Base-by-base conservation (phyloP, 768 basidiomycete genomes). In the Neoboletus subvelutipes region DNA sequence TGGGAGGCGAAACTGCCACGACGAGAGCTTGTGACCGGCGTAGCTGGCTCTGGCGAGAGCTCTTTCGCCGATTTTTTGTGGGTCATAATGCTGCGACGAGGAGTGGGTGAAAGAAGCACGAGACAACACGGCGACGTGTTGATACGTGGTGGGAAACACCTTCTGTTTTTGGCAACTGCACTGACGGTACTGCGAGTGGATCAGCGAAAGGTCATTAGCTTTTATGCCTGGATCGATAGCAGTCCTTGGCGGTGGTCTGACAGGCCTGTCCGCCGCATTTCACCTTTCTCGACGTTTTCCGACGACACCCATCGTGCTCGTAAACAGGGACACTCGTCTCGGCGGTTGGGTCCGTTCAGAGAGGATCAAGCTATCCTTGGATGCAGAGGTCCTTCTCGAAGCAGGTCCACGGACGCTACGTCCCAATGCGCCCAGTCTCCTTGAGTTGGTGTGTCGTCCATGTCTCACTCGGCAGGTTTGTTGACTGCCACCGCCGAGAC, bases 321-420 rank as follows among this genome's bases (percentile, higher is more conserved):
- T 95, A 28, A 94, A 98, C 63, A 82, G 78, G 59, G 73, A 82
- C 9, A 48, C 71, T 1, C 76, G 83, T 2, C 70, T 88, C 5
- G 96, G 96, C 13, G 96, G 96, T n/a, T 98, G 94, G 95, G 81
- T 93, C 1, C 77, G 75, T 51, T 88, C 82, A 48, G 79, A 84
- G 54, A 78, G 80, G 18, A 77, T 87, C 22, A 61, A 73, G 9
- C 61, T 90, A 10, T 66, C 71, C 5, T 50, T 61, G 42, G 61
- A 67, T 8, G 75, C 73, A 13, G 66, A 68, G 5, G 78, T 94
- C 11, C 67, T 91, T 4, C 75, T 98, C 6, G 96, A 99, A 75
- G 79, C 83, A 24, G 96, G 96, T 1, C 94, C 96, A 26, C 77
- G 95, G 40, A 95, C 92, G 17, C 75, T 99, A 31, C 74, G 94